These are phyloP conservation scores for Saxophila tyrrhenica DNA, from an alignment of 495 filamentous ascomycete species.

Conservation along the genomic window DNA sequence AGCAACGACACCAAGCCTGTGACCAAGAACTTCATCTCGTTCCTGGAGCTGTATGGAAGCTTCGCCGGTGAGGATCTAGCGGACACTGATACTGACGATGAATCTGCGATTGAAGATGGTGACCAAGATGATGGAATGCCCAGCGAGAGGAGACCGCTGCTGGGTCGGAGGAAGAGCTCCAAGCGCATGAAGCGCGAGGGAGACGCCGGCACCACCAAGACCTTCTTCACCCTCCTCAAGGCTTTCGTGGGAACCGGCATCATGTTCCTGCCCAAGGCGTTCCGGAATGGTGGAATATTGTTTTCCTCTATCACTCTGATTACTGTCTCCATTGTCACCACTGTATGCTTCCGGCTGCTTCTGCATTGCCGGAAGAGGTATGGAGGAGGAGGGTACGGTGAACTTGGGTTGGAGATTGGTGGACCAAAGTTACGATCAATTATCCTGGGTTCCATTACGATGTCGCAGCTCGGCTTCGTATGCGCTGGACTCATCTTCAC, in stretches of 20 bases:
- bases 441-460: slow-evolving; percentile 46
- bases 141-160: slow-evolving; percentile 38
- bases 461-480: slow-evolving; percentile 59
- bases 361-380: slow-evolving; percentile 41
- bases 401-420: slow-evolving; percentile 45
- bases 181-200: slow-evolving; percentile 34
- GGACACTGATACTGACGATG: slow-evolving; percentile 40
- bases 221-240: slow-evolving; percentile 58
- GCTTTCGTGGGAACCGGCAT: slow-evolving; percentile 57
- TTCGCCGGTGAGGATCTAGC: slow-evolving; percentile 63
- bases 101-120: slow-evolving; percentile 36
- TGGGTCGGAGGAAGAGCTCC: slow-evolving; percentile 38
- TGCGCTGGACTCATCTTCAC: slow-evolving; percentile 55
- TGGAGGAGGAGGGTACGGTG: slow-evolving; percentile 48
- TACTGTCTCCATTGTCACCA: slow-evolving; percentile 42
- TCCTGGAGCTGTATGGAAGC: slow-evolving; percentile 56
- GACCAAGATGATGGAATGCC: slow-evolving; percentile 26
- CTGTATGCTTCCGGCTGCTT: slow-evolving; percentile 53
- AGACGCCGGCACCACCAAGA: slow-evolving; percentile 47
- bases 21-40: slow-evolving; percentile 55
- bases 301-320: slow-evolving; percentile 52
- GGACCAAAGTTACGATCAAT: slow-evolving; percentile 40
- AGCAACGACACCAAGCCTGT: slow-evolving; percentile 37
- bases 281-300: slow-evolving; percentile 55
- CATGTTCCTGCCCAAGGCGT: slow-evolving; percentile 59